Evolutionary conservation across 495 filamentous ascomycete species (phyloP).

Genomic region (Talaromyces proteolyticus): DNA sequence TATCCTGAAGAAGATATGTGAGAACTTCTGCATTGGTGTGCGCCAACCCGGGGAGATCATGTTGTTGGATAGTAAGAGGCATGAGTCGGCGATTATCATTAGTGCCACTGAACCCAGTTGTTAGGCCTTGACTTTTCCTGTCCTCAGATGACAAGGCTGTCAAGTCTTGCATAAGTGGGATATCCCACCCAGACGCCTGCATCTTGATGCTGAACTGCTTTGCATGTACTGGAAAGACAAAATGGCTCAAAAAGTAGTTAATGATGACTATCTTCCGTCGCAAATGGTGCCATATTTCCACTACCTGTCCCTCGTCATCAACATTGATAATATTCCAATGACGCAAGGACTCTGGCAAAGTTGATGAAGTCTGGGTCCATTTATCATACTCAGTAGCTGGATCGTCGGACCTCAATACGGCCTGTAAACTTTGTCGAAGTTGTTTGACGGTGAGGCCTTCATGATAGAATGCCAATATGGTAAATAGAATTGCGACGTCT

Average conservation of each 20-base stretch:
- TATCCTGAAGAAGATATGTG: constrained; percentile 39
- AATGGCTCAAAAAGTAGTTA: constrained; percentile 52
- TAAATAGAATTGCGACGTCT: constrained; percentile 61
- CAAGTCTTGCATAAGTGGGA: constrained; percentile 19
- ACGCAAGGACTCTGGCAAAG: constrained; percentile 32
- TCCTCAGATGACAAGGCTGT: constrained; percentile 5
- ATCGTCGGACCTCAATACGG: constrained; percentile 49
- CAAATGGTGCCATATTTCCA: constrained; percentile 43
- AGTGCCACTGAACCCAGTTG: constrained; percentile 68
- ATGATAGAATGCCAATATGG: constrained; percentile 65
- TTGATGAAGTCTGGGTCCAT: constrained; percentile 37
- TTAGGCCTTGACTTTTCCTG: constrained; percentile 28
- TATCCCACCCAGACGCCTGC: constrained; percentile 63
- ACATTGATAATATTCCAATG: constrained; percentile 53
- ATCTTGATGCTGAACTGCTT: constrained; percentile 58
- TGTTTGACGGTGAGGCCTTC: constrained; percentile 48
- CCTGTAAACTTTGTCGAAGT: constrained; percentile 38
- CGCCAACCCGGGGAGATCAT: constrained; percentile 45
- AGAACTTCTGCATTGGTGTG: constrained; percentile 64
- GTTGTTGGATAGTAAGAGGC: constrained; percentile 50
- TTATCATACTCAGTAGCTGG: constrained; percentile 45
- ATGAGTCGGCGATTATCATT: constrained; percentile 56
- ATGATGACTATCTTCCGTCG: constrained; percentile 42
- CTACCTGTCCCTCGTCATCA: constrained; percentile 38
- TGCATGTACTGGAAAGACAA: constrained; percentile 60